Evolutionary conservation across 2,329 filamentous ascomycete species (phyloP), one percentile per base, ranked within the genome.

Genomic region (Colletotrichum salicis): DNA sequence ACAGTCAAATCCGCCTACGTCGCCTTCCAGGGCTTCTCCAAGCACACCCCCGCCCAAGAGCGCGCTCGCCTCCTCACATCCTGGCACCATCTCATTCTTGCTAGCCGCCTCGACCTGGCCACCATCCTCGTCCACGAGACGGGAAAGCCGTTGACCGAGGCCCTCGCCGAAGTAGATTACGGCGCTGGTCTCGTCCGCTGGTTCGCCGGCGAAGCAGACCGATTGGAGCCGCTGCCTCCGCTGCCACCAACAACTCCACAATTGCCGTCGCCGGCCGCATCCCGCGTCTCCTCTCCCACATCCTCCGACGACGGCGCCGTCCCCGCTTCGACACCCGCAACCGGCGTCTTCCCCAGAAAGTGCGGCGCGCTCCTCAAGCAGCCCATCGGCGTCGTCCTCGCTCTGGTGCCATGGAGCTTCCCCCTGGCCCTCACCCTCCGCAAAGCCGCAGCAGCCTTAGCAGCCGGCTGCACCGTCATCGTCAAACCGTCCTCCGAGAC

Each of bases 401-500:
- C 79, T 19, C 74, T 83, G 12, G 78, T 82, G 7, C 80, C 81
- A 0, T 82, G 89, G 90, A 92, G 93, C 80, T 93, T 92, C 74
- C 87, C 87, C 13, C 78, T 86, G 27, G 86, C 85, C 12, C 86
- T 89, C 80, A 80, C 86, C 8, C 79, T 85, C 27, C 77, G 85
- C 22, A 87, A 87, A 71, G 80, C 83, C 10, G 82, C 80, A 1
- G 82, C 89, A 0, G 90, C 89, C 1, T 82, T 94, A 33, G 93
- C 92, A 29, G 92, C 92, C 13, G 93, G 92, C 24, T 94, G 92
- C 79, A 93, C 91, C 3, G 88, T 94, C 90, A 71, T 93, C 4
- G 87, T 87, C 35, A 77, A 79, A 56, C 77, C 79, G 13, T 76
- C 77, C n/a, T 76, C 76, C 10, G 79, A 79, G 73, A 74, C 75